Base-by-base conservation (phyloP, 2,329 filamentous ascomycete species). In the Aspergillus neotritici region DNA sequence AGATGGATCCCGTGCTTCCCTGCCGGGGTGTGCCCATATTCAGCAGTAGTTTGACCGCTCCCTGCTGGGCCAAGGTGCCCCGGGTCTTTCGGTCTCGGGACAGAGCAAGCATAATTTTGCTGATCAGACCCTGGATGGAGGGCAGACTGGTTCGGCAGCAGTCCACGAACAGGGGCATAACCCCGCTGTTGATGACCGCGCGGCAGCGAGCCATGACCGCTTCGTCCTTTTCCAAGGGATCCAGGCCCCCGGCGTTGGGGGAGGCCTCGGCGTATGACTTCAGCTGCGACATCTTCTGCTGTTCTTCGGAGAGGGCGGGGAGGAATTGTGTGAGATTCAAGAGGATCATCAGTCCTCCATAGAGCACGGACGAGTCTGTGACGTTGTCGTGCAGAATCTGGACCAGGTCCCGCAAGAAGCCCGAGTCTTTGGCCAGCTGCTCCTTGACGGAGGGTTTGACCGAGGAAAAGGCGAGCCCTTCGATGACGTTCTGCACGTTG, bases 261-360 rank as follows among this genome's bases (percentile, higher is more conserved):
- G 83, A 82, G 1, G 88, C 86, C 60, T 94, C 87, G 11, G 93
- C 93, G 57, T 97, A 98, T 2, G 89, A 87, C 71, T 94, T 96
- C 34, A 98, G 77, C 63, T 98, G 87, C 5, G 79, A 79, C 71
- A 98, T 87, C 59, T 87, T 88, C 70, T 91, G 93, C 57, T 96
- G 85, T 65, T 98, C 93, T 50, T 96, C 91, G 0, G 87, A 84
- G 32, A 90, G 74, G 6, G 74, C 73, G 5, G 89, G 89, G 32
- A 80, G 77, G 62, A 94, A 97, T 25, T 79, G 76, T 11, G 88
- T 94, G 40, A 98, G 71, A 60, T 97, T 96, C 42, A 81, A 74
- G 52, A 97, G 78, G 42, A 96, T 85, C 60, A 86, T 94, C 32
- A 98, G 74, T 13, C 82, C 86, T 37, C 91, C 91, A 60, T 94